Percentiles rank a stretch among this genome's conserved stretches.
Evolutionary conservation across 2,329 filamentous ascomycete genomes (phyloP).

Genomic region (Fusarium tuaranense): DNA sequence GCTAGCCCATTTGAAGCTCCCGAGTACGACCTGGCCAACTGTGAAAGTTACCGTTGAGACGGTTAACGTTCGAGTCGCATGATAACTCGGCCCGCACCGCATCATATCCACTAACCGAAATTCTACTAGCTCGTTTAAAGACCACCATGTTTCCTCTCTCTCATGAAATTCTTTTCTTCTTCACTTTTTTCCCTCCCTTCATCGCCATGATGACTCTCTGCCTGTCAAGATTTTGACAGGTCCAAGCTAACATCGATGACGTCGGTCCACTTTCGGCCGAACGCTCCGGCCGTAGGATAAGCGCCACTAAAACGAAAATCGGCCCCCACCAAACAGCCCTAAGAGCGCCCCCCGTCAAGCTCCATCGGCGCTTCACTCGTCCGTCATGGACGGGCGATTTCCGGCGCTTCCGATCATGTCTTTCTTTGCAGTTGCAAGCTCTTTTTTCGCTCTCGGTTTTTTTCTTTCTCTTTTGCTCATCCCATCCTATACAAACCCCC

Average conservation of each 20-base stretch:
- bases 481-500: neutral
- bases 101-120: neutral
- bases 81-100: slow-evolving; percentile 30
- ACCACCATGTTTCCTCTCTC: neutral
- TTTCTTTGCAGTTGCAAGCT: slow-evolving; percentile 3
- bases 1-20: neutral
- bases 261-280: slow-evolving; percentile 30
- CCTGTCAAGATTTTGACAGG: neutral
- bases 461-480: neutral
- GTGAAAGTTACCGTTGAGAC: neutral
- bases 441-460: slow-evolving; percentile 13
- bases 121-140: neutral
- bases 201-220: neutral
- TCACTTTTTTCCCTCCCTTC: neutral
- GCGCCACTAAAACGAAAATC: slow-evolving; percentile 5
- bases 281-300: slow-evolving; percentile 11
- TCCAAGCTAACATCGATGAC: neutral
- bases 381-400: slow-evolving; percentile 29
- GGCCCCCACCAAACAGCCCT: slow-evolving; percentile 21
- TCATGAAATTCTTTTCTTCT: neutral
- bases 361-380: slow-evolving; percentile 24
- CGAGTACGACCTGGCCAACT: neutral
- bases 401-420: slow-evolving; percentile 38
- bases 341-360: slow-evolving; percentile 22
- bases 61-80: slow-evolving; percentile 12